Conservation (phyloP, 1,139 yeast species). For the Hansenula anomala region DNA sequence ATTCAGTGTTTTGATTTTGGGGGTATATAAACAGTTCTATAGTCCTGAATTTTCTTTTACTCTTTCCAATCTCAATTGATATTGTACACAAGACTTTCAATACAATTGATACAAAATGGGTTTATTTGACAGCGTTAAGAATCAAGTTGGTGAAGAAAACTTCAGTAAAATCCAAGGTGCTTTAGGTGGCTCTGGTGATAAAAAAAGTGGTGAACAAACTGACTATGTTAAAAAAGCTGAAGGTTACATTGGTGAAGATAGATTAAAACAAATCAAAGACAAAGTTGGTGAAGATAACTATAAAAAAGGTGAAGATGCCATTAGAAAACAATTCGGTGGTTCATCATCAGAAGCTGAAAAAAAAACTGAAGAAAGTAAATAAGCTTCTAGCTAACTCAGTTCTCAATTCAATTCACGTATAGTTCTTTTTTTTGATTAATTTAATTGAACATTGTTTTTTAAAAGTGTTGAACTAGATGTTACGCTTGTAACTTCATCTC, state of each 20-base stretch:
- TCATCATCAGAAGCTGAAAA: neutral
- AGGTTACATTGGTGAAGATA: constrained; percentile 16
- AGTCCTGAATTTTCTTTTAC: no score
- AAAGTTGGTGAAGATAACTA: constrained; percentile 19
- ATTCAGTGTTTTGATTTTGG: neutral
- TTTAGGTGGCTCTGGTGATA: constrained; percentile 4
- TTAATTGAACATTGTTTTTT: no score
- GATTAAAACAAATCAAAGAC: constrained; percentile 12
- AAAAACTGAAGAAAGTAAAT: neutral
- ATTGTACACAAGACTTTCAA: no score
- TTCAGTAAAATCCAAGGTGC: constrained; percentile 9
- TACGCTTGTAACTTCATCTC: no score
- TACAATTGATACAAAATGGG: constrained; percentile 11
- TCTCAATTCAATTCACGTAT: no score
- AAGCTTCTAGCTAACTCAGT: no score
- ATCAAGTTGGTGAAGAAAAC: constrained; percentile 4
- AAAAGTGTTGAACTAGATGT: no score
- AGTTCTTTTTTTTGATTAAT: no score
- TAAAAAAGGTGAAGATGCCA: constrained; percentile 14
- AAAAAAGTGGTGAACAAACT: constrained; percentile 2
- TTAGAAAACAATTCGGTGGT: constrained; percentile 1
- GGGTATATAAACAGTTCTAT: neutral
- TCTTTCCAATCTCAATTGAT: no score
- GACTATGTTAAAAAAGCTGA: constrained; percentile 18
- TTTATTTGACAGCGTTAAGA: constrained; percentile 11